These are phyloP conservation scores for Suhomyces faveliae DNA, from an alignment of 805 yeast species.

Conservation along the genomic window DNA sequence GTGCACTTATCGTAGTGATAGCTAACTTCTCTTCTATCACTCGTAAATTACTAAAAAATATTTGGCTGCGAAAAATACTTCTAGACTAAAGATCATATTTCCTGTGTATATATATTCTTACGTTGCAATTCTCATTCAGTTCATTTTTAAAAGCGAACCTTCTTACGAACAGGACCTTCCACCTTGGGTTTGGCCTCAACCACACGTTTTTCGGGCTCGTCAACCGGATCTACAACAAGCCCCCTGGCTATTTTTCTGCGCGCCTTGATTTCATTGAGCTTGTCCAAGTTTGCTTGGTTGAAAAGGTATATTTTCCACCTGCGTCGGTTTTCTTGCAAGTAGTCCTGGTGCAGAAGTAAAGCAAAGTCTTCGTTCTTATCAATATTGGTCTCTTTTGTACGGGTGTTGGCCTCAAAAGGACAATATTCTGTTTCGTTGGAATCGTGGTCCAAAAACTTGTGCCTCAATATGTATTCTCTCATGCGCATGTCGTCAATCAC, in stretches of 20 bases:
- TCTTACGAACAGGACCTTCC: constrained; percentile 3
- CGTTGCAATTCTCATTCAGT: no score
- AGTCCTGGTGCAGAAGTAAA: constrained; percentile 19
- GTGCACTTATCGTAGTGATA: no score
- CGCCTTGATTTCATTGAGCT: constrained; percentile 21
- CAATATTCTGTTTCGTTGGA: constrained; percentile 34
- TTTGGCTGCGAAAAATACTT: no score
- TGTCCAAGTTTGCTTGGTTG: constrained; percentile 29
- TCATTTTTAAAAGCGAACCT: constrained; percentile 4
- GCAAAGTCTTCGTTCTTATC: constrained; percentile 22
- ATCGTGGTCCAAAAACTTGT: constrained; percentile 42
- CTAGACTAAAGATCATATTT: no score
- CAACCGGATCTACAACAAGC: neutral
- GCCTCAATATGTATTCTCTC: constrained; percentile 52
- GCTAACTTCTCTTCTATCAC: no score
- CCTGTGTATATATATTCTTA: no score
- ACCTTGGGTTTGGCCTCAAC: neutral
- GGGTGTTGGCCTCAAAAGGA: constrained; percentile 28
- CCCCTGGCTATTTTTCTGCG: constrained; percentile 12
- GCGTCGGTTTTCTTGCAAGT: constrained; percentile 2
- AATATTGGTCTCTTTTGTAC: constrained; percentile 20
- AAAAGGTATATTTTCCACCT: constrained; percentile 32
- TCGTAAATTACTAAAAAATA: no score
- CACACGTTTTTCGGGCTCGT: neutral
- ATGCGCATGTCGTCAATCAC: constrained; percentile 61